These are phyloP conservation scores for Groenewaldozyma salmanticensis DNA, from an alignment of 805 yeast genomes.

Conservation along the genomic window DNA sequence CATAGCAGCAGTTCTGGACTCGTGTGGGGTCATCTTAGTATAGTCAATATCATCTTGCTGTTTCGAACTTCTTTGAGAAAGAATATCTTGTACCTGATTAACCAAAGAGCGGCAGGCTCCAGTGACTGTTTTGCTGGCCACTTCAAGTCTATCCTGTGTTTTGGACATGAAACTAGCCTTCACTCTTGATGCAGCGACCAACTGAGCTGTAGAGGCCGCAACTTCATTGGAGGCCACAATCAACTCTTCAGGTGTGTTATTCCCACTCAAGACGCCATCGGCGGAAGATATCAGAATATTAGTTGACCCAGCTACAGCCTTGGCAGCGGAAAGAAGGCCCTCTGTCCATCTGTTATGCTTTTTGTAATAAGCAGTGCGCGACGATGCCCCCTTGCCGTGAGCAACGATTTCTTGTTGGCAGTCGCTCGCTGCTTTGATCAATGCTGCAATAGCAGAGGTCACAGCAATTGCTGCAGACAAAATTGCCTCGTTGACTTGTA, in stretches of 20 bases:
- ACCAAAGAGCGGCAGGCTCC: slow-evolving; percentile 70
- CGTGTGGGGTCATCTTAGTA: slow-evolving; percentile 59
- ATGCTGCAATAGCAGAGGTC: slow-evolving; percentile 62
- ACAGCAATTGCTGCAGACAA: slow-evolving; percentile 71
- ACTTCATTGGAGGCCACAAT: slow-evolving; percentile 89
- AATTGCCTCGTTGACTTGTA: slow-evolving; percentile 67
- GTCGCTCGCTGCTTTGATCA: slow-evolving; percentile 67
- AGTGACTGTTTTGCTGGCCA: slow-evolving; percentile 58
- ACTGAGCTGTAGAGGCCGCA: slow-evolving; percentile 84
- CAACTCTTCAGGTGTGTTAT: slow-evolving; percentile 68
- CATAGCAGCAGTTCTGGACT: slow-evolving; percentile 79
- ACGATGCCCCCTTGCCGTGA: slow-evolving; percentile 53
- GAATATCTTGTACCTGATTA: slow-evolving; percentile 52
- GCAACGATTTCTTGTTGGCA: slow-evolving; percentile 75
- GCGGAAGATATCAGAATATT: slow-evolving; percentile 76
- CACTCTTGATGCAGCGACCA: slow-evolving; percentile 85
- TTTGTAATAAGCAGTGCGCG: slow-evolving; percentile 68
- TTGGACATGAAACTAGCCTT: slow-evolving; percentile 69
- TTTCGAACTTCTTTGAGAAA: slow-evolving; percentile 31
- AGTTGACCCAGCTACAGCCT: slow-evolving; percentile 77
- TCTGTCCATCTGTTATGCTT: slow-evolving; percentile 91
- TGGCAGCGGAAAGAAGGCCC: slow-evolving; percentile 83
- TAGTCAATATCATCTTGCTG: slow-evolving; percentile 48
- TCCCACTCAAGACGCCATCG: slow-evolving; percentile 61
- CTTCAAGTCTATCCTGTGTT: slow-evolving; percentile 65